phyloP scores from a whole-genome alignment of 805 yeast genomes.

The Wickerhamiella nectarea region DNA sequence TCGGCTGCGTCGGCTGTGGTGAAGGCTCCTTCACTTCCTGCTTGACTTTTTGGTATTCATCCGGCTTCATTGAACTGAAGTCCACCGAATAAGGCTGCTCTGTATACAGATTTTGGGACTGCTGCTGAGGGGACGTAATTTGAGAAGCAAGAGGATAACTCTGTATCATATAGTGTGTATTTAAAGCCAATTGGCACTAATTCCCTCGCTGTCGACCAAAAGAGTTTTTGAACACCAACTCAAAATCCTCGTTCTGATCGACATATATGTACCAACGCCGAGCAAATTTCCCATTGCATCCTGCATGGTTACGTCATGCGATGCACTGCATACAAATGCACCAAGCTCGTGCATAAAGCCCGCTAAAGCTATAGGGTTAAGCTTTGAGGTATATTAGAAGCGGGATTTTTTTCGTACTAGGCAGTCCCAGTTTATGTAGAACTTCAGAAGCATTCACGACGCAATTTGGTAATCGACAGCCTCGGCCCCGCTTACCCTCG shows the following conservation, averaged over 20 bases:
- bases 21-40: background rate
- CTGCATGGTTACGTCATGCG: constrained; percentile 1
- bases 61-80: background rate
- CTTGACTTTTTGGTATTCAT: background rate
- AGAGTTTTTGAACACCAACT: background rate
- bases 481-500: background rate
- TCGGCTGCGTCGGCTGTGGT: background rate
- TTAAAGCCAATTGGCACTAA: background rate
- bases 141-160: background rate
- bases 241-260: background rate
- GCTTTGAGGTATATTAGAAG: background rate
- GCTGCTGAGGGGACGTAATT: background rate
- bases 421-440: no score
- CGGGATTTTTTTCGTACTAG: no score
- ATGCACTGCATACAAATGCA: constrained; percentile 3
- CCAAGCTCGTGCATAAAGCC: background rate
- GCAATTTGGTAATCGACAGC: no score
- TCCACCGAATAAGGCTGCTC: background rate
- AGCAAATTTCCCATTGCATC: constrained; percentile 7
- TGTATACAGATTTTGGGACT: background rate
- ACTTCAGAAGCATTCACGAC: no score
- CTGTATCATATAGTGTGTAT: background rate
- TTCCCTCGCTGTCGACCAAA: background rate
- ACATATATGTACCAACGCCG: background rate
- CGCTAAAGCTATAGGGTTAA: background rate